A percentile compares a stretch with the other conserved stretches of the same genome.
Conservation (phyloP, 1,284 basidiomycete genomes). For the Trichosporon coremiiforme region DNA sequence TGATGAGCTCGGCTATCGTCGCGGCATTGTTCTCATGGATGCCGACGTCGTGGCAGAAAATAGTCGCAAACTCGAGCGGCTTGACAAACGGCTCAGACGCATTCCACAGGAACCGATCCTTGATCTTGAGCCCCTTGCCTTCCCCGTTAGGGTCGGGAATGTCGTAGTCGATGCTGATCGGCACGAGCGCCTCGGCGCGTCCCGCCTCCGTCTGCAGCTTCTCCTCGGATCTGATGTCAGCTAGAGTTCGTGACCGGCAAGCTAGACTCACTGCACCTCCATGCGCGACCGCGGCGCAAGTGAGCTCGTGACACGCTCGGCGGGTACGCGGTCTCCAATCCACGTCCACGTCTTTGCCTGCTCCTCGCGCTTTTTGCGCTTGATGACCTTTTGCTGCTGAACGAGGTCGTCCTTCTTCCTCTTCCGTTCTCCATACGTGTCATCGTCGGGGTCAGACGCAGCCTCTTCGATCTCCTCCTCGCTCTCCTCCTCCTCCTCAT, state of each 20-base stretch:
- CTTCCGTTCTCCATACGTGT: slow-evolving; percentile 38
- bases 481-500: slow-evolving; percentile 73
- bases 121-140: slow-evolving; percentile 70
- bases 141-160: slow-evolving; percentile 62
- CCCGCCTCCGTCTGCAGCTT: slow-evolving; percentile 67
- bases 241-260: neutral
- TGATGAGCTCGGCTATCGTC: slow-evolving; percentile 81
- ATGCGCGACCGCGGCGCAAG: slow-evolving; percentile 51
- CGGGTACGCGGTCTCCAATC: slow-evolving; percentile 80
- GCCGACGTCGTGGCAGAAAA: slow-evolving; percentile 85
- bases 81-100: slow-evolving; percentile 72
- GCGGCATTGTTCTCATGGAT: slow-evolving; percentile 72
- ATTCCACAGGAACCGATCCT: slow-evolving; percentile 98
- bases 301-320: slow-evolving; percentile 70
- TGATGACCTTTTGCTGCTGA: slow-evolving; percentile 16
- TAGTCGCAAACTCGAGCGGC: slow-evolving; percentile 78
- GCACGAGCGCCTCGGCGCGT: slow-evolving; percentile 72
- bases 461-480: slow-evolving; percentile 72
- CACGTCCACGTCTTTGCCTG: slow-evolving; percentile 66
- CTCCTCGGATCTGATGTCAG: slow-evolving; percentile 64
- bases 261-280: slow-evolving; percentile 1
- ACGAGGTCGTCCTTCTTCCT: slow-evolving; percentile 23
- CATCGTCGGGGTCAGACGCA: slow-evolving; percentile 62
- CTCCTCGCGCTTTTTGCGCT: slow-evolving; percentile 22
- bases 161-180: slow-evolving; percentile 92